Base-by-base conservation (phyloP, 306 rosid genomes). In the Sindora glabra region DNA sequence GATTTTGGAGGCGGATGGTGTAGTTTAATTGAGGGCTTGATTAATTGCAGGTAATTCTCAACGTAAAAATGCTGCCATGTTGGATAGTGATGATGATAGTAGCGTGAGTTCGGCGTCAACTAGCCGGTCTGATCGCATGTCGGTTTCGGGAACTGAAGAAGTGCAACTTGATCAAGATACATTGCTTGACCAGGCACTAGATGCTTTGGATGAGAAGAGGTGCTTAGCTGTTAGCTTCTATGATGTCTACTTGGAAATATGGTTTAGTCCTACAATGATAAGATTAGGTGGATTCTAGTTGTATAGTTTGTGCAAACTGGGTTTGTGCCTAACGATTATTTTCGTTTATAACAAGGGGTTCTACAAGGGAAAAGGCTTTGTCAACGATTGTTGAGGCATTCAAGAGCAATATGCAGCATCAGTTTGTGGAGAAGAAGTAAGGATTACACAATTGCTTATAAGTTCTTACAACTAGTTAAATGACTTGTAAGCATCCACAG, bases 181-280 rank as follows among this genome's bases (percentile, higher is more conserved):
- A 55, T 63, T 86, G 61, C 90, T 92, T 5, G 98, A 92, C 58
- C 96, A 75, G 74, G 95, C 96, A 70, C 79, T 92, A 13, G 98
- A 92, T 70, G 85, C 83, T 16, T 72, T 88, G 14, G 92, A 69
- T 42, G 96, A 81, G 69, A 92, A 92, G 83, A 88, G 96, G 98
- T 91, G 64, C 7, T 42, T 25, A 6, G 42, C 36, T 14, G 39
- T 55, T 67, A 34, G n/a, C 41, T 4, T 12, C 17, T 13, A 33
- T n/a, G 24, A 5, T 40, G 51, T 29, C 14, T 23, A 11, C 32
- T 10, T 5, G 17, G 2, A 23, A 16, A 36, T 8, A n/a, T 6
- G 24, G 47, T 70, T 42, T 62, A 6, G 17, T 29, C 21, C 33
- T 44, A 14, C n/a, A n/a, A 46, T 24, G 16, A 54, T 62, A 62